Evolutionary conservation across 805 yeast genomes (phyloP), one percentile per base, ranked within the genome.

Genomic region (Cyberlindnera sargentensis): DNA sequence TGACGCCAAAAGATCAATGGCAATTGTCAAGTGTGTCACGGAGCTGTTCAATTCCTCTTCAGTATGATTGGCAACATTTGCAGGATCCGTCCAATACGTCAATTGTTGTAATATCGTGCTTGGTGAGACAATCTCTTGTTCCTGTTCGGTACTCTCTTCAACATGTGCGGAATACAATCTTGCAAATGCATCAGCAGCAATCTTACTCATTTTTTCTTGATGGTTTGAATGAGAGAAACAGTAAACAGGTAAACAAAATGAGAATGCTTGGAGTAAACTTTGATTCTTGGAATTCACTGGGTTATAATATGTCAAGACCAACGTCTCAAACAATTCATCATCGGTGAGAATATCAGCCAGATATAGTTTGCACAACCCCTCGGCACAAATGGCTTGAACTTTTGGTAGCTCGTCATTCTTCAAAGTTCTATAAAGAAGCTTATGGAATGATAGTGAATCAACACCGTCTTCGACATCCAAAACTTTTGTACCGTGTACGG

Each of bases 191-290:
- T 84, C 91, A 4, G 81, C 77, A 29, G 83, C 80, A 27, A 84
- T 72, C 30, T 76, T 64, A 6, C 80, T 72, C 55, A 89, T 64
- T 47, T 80, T 70, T 39, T 71, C 73, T 60, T 87, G 96, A 58
- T 89, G 95, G 15, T 66, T 65, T 0, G 70, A 67, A 53, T 82
- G 89, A 31, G 95, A 84, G 56, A 79, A 84, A 33, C 93, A 80
- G 60, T 85, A 88, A 0, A 85, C 95, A 0, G 97, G 96, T 15
- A 90, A 70, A 59, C 95, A 89, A 56, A 86, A 90, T 8, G 93
- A 78, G 46, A 90, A 73, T 0, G 85, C 84, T 61, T 90, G 97
- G 39, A 80, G 70, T 47, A 90, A 67, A 11, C 80, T 76, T 44
- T 76, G 82, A 52, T 87, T 87, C 5, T 68, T 63, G 5, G 75